These are phyloP conservation scores for Phytophthora lateralis DNA, from an alignment of 352 stramenopile species.

Conservation along the genomic window DNA sequence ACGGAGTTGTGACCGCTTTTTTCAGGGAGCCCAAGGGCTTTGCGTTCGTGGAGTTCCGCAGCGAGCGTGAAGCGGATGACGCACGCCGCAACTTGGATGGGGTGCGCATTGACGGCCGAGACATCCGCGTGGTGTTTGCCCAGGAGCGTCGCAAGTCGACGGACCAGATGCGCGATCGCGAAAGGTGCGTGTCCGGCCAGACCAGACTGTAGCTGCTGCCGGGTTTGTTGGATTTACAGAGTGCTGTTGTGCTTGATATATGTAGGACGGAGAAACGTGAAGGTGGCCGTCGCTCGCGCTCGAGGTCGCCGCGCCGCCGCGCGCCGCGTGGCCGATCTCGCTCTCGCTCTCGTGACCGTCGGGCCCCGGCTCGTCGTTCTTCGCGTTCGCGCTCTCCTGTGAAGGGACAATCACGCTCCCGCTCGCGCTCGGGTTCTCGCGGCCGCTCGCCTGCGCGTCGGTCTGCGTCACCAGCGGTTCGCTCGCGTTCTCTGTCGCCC, in stretches of 20 bases:
- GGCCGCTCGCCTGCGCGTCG: slow-evolving; percentile 45
- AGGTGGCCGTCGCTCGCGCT: slow-evolving; percentile 37
- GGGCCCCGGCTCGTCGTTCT: slow-evolving; percentile 42
- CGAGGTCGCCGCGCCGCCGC: slow-evolving; percentile 39
- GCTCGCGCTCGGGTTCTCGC: slow-evolving; percentile 44
- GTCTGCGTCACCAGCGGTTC: slow-evolving; percentile 13
- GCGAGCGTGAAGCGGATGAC: slow-evolving; percentile 90
- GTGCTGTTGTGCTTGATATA: slow-evolving; percentile 2
- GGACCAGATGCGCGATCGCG: slow-evolving; percentile 93
- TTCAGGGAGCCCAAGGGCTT: slow-evolving; percentile 93
- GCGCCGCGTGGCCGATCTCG: slow-evolving; percentile 42
- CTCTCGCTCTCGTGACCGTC: slow-evolving; percentile 60
- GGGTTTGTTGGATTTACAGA: not conserved
- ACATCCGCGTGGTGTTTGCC: slow-evolving; percentile 96
- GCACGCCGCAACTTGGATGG: slow-evolving; percentile 92
- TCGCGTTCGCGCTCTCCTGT: slow-evolving; percentile 60
- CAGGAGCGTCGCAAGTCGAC: slow-evolving; percentile 96
- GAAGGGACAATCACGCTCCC: slow-evolving; percentile 48
- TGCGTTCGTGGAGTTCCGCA: slow-evolving; percentile 96
- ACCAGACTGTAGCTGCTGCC: not conserved
- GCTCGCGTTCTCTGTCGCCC: slow-evolving; percentile 40
- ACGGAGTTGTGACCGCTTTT: slow-evolving; percentile 8
- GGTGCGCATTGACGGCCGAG: slow-evolving; percentile 90
- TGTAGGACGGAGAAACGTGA: slow-evolving; percentile 42
- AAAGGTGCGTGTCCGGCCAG: slow-evolving; percentile 41